phyloP scores from a whole-genome alignment of 306 rosid genomes.

The Cicer arietinum region DNA sequence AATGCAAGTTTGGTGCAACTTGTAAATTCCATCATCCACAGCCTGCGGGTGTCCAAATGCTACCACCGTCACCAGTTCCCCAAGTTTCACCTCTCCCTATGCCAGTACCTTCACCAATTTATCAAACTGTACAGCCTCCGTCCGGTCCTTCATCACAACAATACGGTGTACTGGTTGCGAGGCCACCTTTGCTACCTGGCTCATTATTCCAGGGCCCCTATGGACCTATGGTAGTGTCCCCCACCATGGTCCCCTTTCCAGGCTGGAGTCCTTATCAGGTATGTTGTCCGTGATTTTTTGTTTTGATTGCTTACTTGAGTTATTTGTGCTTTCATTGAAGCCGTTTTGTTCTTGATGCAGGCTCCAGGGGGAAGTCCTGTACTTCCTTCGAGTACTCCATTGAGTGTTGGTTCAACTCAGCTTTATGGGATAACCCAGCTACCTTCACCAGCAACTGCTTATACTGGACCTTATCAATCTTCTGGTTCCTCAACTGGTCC shows the following conservation, averaged over 20 bases:
- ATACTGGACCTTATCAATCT: conserved; percentile 65
- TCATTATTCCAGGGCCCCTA: conserved; percentile 78
- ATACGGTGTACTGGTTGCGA: conserved; percentile 78
- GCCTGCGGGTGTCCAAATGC: conserved; percentile 65
- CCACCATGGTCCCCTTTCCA: conserved; percentile 72
- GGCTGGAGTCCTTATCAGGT: conserved; percentile 93
- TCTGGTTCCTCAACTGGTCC: conserved; percentile 66
- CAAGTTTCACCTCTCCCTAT: conserved; percentile 64
- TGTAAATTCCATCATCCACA: conserved; percentile 98
- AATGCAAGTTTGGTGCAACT: conserved; percentile 88
- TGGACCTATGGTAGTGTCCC: conserved; percentile 79
- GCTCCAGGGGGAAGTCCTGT: conserved; percentile 66
- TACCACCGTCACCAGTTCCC: conserved; percentile 63
- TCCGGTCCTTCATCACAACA: conserved; percentile 80
- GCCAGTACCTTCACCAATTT: conserved; percentile 59
- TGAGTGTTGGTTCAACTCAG: conserved; percentile 65
- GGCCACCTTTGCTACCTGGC: conserved; percentile 82
- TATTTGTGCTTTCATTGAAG: conserved; percentile 43
- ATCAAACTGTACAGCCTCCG: conserved; percentile 73
- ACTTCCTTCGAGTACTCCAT: conserved; percentile 68
- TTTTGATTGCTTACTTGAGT: conserved; percentile 38
- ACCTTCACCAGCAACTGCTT: conserved; percentile 62
- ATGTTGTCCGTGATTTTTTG: conserved; percentile 47
- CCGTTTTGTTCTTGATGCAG: conserved; percentile 58
- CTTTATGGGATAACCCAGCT: conserved; percentile 72